These are phyloP conservation scores for Aspergillus sp. DNA, from an alignment of 2,329 filamentous ascomycete genomes.

Conservation along the genomic window DNA sequence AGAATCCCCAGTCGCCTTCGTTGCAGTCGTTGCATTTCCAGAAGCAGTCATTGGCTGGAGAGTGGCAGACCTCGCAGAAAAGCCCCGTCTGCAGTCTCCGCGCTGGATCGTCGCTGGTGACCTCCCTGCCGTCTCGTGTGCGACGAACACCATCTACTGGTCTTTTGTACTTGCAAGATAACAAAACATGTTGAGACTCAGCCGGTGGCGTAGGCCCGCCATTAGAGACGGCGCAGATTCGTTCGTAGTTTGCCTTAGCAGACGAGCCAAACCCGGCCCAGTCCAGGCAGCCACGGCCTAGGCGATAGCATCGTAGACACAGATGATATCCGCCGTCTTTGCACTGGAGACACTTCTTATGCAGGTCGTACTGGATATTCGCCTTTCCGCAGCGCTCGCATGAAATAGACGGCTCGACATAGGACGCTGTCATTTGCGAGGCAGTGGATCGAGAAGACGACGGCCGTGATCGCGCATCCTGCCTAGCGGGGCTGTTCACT, in stretches of 20 bases:
- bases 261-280: conserved; percentile 85
- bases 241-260: conserved; percentile 68
- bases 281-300: conserved; percentile 73
- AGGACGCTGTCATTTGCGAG: conserved; percentile 40
- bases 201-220: conserved; percentile 12
- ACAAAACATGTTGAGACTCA: conserved; percentile 53
- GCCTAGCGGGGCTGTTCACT: conserved; percentile 17
- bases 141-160: conserved; percentile 28
- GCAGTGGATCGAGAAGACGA: conserved; percentile 32
- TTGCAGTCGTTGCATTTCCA: conserved; percentile 90
- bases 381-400: conserved; percentile 70
- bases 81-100: conserved; percentile 72
- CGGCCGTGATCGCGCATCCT: conserved; percentile 29
- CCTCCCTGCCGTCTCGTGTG: conserved; percentile 41
- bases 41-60: conserved; percentile 77
- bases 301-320: conserved; percentile 77
- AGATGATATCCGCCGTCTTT: conserved; percentile 71
- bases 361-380: conserved; percentile 80
- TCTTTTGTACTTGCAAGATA: conserved; percentile 33
- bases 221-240: conserved; percentile 35
- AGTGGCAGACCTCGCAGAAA: conserved; percentile 76
- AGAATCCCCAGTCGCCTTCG: conserved; percentile 92
- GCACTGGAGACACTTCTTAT: conserved; percentile 79
- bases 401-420: conserved; percentile 68
- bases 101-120: conserved; percentile 67